Percentiles rank a stretch among this genome's conserved stretches.
Conservation (phyloP, 306 rosid species). For the Coriaria nepalensis region DNA sequence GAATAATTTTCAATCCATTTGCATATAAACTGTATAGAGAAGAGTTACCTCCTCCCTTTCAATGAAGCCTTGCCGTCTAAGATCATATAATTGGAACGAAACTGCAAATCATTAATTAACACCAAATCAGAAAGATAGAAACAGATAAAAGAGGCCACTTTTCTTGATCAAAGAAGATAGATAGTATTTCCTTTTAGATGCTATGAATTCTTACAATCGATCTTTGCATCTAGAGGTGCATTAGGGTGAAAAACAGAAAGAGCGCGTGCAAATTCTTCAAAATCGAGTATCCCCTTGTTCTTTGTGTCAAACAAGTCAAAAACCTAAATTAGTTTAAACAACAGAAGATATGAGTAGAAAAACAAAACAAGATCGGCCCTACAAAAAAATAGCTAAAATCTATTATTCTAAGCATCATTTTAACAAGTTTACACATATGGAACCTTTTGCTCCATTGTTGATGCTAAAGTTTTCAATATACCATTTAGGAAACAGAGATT, state of each 20-base stretch:
- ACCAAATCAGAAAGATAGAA: not conserved
- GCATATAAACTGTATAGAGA: not conserved
- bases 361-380: not conserved
- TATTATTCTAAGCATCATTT: too few relatives aligned
- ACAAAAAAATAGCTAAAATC: too few relatives aligned
- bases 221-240: conserved; percentile 60
- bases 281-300: conserved; percentile 57
- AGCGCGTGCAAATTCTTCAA: conserved; percentile 68
- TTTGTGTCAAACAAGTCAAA: conserved; percentile 63
- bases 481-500: too few relatives aligned
- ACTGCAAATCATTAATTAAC: conserved; percentile 37
- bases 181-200: conserved; percentile 6
- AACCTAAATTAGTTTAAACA: conserved; percentile 39
- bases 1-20: not conserved
- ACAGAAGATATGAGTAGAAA: conserved; percentile 8
- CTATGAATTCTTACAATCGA: conserved; percentile 44
- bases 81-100: conserved; percentile 65
- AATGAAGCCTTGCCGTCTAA: conserved; percentile 67
- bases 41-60: conserved; percentile 58
- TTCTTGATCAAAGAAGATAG: conserved; percentile 5
- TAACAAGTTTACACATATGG: not conserved
- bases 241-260: conserved; percentile 78
- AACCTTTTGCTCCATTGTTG: too few relatives aligned
- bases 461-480: too few relatives aligned
- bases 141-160: not conserved